A percentile compares a stretch with the other conserved stretches of the same genome.
Evolutionary conservation across 768 basidiomycete species (phyloP).

Genomic region (Psilocybe azurescens): DNA sequence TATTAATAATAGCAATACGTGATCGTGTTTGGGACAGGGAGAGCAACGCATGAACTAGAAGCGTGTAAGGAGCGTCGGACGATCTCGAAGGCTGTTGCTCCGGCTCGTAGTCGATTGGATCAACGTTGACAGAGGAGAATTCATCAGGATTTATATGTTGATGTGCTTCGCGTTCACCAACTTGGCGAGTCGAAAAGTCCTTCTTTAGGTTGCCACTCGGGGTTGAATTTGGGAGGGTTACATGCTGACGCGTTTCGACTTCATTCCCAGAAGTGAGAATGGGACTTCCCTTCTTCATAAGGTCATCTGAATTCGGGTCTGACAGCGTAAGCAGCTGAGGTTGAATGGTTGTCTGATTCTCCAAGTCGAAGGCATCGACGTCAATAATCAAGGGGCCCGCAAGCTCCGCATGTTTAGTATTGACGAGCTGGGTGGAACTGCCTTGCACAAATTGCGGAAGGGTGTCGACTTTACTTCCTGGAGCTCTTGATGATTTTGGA

Average conservation of each 20-base stretch:
- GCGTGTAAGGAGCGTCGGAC: conserved; percentile 65
- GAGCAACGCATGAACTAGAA: conserved; percentile 68
- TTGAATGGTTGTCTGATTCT: neutral
- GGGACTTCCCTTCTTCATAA: neutral
- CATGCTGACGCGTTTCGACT: neutral
- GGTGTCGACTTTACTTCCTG: neutral
- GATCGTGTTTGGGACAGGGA: conserved; percentile 72
- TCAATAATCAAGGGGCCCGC: conserved; percentile 22
- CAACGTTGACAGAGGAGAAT: conserved; percentile 45
- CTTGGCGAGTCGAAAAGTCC: neutral
- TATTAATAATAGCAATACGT: conserved; percentile 70
- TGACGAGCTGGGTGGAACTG: conserved; percentile 9
- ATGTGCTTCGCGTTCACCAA: neutral
- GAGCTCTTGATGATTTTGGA: conserved; percentile 16
- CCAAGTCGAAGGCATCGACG: conserved; percentile 25
- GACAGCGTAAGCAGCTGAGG: neutral
- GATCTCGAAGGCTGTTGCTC: conserved; percentile 48
- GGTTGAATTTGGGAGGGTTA: neutral
- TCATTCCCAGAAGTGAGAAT: neutral
- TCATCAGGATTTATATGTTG: neutral
- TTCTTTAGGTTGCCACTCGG: neutral
- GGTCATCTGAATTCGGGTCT: neutral
- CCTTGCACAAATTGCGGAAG: conserved; percentile 21
- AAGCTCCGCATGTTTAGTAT: neutral
- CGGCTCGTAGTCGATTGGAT: conserved; percentile 53